Base-by-base conservation (phyloP, 176 grass and related monocot species). In the Hyparrhenia diplandra region DNA sequence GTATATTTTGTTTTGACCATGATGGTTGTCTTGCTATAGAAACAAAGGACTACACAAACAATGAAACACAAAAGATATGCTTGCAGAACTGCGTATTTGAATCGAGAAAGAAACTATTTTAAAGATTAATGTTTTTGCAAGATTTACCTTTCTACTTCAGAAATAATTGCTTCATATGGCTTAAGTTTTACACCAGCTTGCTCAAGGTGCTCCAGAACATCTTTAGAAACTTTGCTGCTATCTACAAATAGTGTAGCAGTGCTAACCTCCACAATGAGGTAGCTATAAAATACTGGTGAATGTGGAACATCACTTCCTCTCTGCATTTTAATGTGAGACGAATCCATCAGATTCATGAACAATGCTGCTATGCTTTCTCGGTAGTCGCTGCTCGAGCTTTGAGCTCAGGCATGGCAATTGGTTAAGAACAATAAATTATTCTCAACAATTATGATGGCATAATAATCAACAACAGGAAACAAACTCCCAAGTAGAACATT, bases 261-360 rank as follows among this genome's bases (percentile, higher is more conserved):
- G 54, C 30, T 80, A 75, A 80, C 67, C 74, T 93, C 95, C 54
- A 98, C 90, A 82, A 89, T 75, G 41, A 98, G 78, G 86, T 98
- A 94, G 71, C 89, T 84, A 86, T 98, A 98, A 83, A 94, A 98
- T 63, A 98, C 92, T 86, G 95, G 95, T 77, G 95, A 98, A 74
- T 98, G 69, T 54, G 95, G 92, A 77, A 93, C 81, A 82, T 98
- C 95, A 85, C 74, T 93, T 86, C 95, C 95, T 86, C 95, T 94
- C 95, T 98, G 84, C 86, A 94, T 87, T 58, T 42, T 69, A 86
- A 81, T 46, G 31, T 74, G 59, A 49, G 18, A 72, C 30, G 4
- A 72, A 79, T 29, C 2, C 43, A 81, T 81, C 69, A 95, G 61
- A 45, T 62, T 83, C 76, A 68, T 52, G 21, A 63, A 46, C n/a